Conservation (phyloP, 2,329 filamentous ascomycete genomes). For the Fusarium scirpi region DNA sequence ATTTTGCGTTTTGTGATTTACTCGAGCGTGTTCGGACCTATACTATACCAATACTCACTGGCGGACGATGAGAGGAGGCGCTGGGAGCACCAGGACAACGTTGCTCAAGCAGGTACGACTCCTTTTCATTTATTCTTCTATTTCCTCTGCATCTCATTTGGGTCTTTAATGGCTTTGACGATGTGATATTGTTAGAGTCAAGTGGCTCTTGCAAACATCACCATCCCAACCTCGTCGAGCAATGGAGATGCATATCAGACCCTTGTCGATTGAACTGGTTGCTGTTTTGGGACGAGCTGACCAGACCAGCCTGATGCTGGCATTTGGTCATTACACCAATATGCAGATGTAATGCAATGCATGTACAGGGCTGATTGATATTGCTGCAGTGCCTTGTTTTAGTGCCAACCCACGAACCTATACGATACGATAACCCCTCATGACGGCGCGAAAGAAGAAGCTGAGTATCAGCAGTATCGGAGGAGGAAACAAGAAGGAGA, state of each 20-base stretch:
- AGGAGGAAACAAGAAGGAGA: conserved; percentile 29
- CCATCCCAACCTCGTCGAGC: not conserved
- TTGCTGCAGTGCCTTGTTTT: conserved; percentile 8
- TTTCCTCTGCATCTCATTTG: not conserved
- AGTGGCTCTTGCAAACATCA: not conserved
- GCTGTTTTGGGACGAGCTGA: conserved; percentile 1
- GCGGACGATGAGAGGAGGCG: conserved; percentile 24
- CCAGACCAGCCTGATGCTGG: not conserved
- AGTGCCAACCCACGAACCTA: conserved; percentile 9
- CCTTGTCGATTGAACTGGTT: not conserved
- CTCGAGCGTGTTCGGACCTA: conserved; percentile 11
- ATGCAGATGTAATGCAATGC: not conserved
- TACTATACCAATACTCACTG: not conserved
- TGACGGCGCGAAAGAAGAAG: conserved; percentile 34
- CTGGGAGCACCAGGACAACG: conserved; percentile 28
- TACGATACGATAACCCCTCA: not conserved
- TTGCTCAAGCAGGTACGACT: conserved; percentile 34
- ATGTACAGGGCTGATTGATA: conserved; percentile 1
- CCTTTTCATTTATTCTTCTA: not conserved
- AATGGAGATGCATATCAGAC: not conserved
- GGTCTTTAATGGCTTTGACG: not conserved
- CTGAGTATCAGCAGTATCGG: conserved; percentile 36
- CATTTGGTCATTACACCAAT: not conserved
- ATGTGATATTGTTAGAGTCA: not conserved
- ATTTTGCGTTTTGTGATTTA: conserved; percentile 13